Base-by-base conservation (phyloP, 352 stramenopile genomes). In the Salisapilia sapeloensis region DNA sequence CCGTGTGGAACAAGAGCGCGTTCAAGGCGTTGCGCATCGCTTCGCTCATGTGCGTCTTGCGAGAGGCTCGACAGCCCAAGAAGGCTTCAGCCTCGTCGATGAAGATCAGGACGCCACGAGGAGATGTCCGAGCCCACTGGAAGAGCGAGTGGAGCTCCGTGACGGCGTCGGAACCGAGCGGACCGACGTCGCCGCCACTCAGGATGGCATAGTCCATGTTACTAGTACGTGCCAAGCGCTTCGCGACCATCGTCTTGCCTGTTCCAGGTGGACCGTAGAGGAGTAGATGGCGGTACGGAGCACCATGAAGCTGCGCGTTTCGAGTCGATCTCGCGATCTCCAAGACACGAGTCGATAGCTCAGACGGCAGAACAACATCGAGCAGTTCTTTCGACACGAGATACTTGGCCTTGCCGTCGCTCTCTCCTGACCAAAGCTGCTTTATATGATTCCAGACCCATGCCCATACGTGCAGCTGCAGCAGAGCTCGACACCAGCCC, bases 241-340 rank as follows among this genome's bases (percentile, higher is more conserved):
- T 82, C 4, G 79, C 79, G n/a, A 90, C 54, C 66, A 93, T 80
- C 5, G 77, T 91, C 40, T 93, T 93, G 15, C 79, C 79, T 0
- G 76, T 89, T 18, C 70, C 70, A 4, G 76, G 76, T 4, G 72
- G 76, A 9, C 79, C 79, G 30, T 92, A 83, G 4, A 93, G 50
- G 25, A 93, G 51, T 30, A 93, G 42, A 42, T 90, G 72, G 15
- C 74, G 72, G 20, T 90, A 84, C 12, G 76, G 74, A 3, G 72
- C 70, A 13, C 58, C 50, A 27, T 84, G 61, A 13, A 64, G 35
- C 31, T 70, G 56, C 0, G 66, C 55, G 25, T 79, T 83, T 11
- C 60, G 51, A 7, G 62, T 76, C 2, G 66, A 75, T 20, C 54
- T 56, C 4, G 63, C 62, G 18, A 79, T 72, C 28, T 75, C 63